Percentiles rank a stretch among this genome's conserved stretches.
Evolutionary conservation across 2,329 filamentous ascomycete genomes (phyloP).

Genomic region (Zymoseptoria ardabiliae): DNA sequence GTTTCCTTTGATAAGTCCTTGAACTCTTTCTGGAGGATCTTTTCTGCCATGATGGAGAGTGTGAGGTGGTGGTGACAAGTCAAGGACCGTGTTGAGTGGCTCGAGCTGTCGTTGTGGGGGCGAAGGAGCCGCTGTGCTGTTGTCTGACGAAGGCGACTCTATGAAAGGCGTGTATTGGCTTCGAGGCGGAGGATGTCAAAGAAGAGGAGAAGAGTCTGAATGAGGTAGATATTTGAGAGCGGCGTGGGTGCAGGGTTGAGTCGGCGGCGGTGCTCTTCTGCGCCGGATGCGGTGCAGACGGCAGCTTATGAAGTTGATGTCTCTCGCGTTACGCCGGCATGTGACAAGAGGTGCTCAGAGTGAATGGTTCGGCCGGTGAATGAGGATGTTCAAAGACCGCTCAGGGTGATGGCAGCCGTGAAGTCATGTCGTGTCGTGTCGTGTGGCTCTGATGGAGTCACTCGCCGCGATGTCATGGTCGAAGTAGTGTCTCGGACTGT

Average conservation of each 20-base stretch:
- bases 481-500: not conserved
- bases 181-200: not conserved
- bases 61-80: not conserved
- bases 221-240: not conserved
- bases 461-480: not conserved
- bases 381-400: not conserved
- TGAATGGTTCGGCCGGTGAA: not conserved
- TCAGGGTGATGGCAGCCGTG: not conserved
- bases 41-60: conserved; percentile 49
- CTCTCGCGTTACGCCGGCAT: not conserved
- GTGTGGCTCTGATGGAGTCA: not conserved
- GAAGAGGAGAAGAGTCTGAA: conserved; percentile 1
- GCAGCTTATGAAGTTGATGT: not conserved
- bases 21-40: conserved; percentile 84
- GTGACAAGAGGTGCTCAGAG: not conserved
- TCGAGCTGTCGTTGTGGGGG: not conserved
- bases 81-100: not conserved
- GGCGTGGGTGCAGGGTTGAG: conserved; percentile 8
- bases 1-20: conserved; percentile 77
- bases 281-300: conserved; percentile 9
- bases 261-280: conserved; percentile 5
- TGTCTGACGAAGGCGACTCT: not conserved
- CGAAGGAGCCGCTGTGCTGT: not conserved
- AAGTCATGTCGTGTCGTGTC: not conserved
- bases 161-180: not conserved